Conservation (phyloP, 345 rosid genomes). For the Populus euphratica region DNA sequence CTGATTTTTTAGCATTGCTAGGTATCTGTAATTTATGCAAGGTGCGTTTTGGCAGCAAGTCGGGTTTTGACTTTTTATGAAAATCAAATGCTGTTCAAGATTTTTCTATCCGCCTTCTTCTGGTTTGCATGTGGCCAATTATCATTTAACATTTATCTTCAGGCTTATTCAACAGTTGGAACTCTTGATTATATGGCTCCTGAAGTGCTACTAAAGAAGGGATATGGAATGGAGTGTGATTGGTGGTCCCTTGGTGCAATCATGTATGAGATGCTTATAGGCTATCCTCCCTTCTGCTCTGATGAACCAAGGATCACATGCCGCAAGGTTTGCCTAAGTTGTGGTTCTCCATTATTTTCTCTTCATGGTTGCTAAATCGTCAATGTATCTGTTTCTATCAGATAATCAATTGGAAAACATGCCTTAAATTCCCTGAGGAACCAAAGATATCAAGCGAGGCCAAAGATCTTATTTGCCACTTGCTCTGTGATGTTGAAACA, state of each 20-base stretch:
- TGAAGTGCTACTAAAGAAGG: conserved; percentile 90
- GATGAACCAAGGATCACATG: conserved; percentile 93
- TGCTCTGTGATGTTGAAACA: conserved; percentile 90
- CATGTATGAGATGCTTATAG: conserved; percentile 93
- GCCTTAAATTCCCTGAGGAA: conserved; percentile 93
- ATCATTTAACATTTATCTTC: conserved; percentile 17
- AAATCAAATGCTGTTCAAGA: neutral
- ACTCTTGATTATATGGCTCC: conserved; percentile 99
- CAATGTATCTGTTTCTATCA: conserved; percentile 31
- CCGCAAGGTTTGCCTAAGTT: conserved; percentile 66
- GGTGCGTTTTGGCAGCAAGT: conserved; percentile 1
- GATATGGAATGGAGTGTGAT: conserved; percentile 96
- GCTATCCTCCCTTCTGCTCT: conserved; percentile 97
- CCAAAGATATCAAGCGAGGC: conserved; percentile 83
- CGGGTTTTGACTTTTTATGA: neutral
- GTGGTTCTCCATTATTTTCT: conserved; percentile 11
- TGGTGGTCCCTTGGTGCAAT: conserved; percentile 99
- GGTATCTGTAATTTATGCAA: neutral
- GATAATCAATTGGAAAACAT: conserved; percentile 92
- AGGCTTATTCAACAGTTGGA: conserved; percentile 99
- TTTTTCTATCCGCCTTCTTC: conserved; percentile 1
- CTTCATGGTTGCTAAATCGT: conserved; percentile 19
- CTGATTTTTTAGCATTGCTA: neutral
- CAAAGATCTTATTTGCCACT: conserved; percentile 74
- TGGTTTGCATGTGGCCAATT: conserved; percentile 10